Evolutionary conservation across 2,329 filamentous ascomycete genomes (phyloP), one percentile per base, ranked within the genome.

Genomic region (Pseudogymnoascus sp.): DNA sequence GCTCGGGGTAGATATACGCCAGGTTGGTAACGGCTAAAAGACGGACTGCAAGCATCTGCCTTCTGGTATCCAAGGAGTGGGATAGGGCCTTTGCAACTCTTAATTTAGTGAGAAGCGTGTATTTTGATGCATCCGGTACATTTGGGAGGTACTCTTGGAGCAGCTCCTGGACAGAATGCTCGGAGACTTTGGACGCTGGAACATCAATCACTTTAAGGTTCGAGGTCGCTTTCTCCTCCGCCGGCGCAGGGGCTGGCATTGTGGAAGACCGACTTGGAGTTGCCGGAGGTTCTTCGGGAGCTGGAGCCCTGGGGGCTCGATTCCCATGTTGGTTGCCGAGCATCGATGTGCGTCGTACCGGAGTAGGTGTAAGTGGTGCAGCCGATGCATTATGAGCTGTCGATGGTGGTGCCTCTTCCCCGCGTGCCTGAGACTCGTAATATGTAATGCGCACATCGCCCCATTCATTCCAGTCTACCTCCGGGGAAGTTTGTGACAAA

Each of bases 21-120:
- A 99, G 77, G 71, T 98, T 99, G 23, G 90, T 90, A 65, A 98
- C 88, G 13, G 93, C 92, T 45, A 99, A 81, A 39, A 98, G 80
- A 34, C 93, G 89, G 62, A 93, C 86, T 37, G 89, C 86, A 60
- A 99, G 81, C 14, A 93, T 86, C 69, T 90, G 83, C 72, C 92
- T 89, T 51, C 92, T 85, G 21, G 84, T 84, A 65, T 87, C 81
- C 11, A 81, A 74, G 0, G 89, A 87, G 1, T 81, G 83, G 34
- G 85, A 80, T 64, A 99, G 80, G 13, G 91, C 91, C 74, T 92
- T 90, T n/a, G 92, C 90, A 64, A 90, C 85, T 65, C 95, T 88
- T 21, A 97, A 77, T 63, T 91, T 89, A 69, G 93, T 88, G 48
- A 99, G 85, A 37, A 93, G 81, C 68, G 98, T 95, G 72, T 96